Evolutionary conservation across 495 filamentous ascomycete species (phyloP), one percentile per base, ranked within the genome.

Genomic region (Diplogelasinospora grovesii): DNA sequence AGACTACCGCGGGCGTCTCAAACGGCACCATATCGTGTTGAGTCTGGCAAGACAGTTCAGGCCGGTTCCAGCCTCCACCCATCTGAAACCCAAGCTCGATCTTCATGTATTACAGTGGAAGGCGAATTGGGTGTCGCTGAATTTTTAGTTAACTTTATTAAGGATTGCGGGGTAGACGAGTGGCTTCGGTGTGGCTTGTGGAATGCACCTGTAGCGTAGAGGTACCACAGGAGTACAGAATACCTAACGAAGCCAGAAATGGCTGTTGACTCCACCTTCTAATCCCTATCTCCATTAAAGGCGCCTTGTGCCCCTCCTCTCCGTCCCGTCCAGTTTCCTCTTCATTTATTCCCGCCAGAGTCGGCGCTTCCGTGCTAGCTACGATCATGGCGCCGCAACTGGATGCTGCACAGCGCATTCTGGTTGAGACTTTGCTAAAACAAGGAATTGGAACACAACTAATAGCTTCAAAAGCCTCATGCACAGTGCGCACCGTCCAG

Each of bases 371-470:
- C 27, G 35, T 47, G 47, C 41, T 36, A 55, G 33, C 52, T 13
- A 46, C 30, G 16, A 46, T 29, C 34, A 51, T 54, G 27, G 48
- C 48, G 41, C 41, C 32, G 23, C 31, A 44, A 36, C 41, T 38
- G 13, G 35, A 44, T 44, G 23, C 18, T 36, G 41, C 32, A 44
- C 22, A 52, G n/a, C 19, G 20, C 43, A 39, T 45, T 55, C 50
- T 55, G 32, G 49, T 51, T 37, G 22, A 46, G 23, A 39, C 39
- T 38, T 41, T 55, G 19, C 48, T 55, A 45, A 48, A 36, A 47
- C 11, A 53, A 53, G 50, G 50, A 25, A 47, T 50, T 45, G 40
- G 49, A 39, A 53, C 36, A 28, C 44, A 53, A 36, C 36, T 53
- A 39, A 54, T 54, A 50, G 48, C 51, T 25, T 44, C 24, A 43